Conservation (phyloP, 495 filamentous ascomycete species). For the Trichoderma erinaceum region DNA sequence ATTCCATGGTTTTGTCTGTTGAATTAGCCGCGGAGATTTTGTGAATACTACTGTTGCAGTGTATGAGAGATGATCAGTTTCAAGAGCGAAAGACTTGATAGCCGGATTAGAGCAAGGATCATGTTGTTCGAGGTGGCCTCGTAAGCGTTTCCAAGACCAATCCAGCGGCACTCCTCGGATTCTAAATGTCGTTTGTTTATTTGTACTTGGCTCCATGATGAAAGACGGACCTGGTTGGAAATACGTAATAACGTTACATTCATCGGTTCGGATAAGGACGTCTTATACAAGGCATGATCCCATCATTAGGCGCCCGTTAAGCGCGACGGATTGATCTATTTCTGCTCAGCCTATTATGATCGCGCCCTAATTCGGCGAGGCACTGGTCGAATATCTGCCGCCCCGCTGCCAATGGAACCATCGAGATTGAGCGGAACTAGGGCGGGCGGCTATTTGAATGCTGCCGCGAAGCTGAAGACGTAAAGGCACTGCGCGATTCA, state of each 20-base stretch:
- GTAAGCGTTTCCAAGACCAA: not conserved
- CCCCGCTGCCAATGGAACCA: too few relatives aligned
- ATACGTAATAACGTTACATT: not conserved
- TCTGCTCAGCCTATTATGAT: too few relatives aligned
- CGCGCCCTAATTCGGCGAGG: too few relatives aligned
- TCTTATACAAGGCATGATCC: too few relatives aligned
- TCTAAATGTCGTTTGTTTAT: not conserved
- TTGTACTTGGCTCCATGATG: not conserved
- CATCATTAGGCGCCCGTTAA: too few relatives aligned
- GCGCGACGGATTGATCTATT: too few relatives aligned
- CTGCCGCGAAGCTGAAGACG: too few relatives aligned
- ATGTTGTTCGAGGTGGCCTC: not conserved
- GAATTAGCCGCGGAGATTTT: not conserved
- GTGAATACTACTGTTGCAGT: not conserved
- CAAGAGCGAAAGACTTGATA: not conserved
- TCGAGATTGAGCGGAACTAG: too few relatives aligned
- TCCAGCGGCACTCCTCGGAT: not conserved
- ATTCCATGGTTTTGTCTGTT: not conserved
- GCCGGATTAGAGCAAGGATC: not conserved
- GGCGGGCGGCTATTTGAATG: too few relatives aligned
- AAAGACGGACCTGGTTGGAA: not conserved
- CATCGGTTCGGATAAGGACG: too few relatives aligned
- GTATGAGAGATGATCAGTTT: not conserved
- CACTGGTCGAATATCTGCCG: too few relatives aligned
- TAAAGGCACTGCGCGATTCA: too few relatives aligned